Percentiles rank a stretch among this genome's conserved stretches.
phyloP scores from a whole-genome alignment of 2,329 filamentous ascomycete species.

The Cytospora mali region DNA sequence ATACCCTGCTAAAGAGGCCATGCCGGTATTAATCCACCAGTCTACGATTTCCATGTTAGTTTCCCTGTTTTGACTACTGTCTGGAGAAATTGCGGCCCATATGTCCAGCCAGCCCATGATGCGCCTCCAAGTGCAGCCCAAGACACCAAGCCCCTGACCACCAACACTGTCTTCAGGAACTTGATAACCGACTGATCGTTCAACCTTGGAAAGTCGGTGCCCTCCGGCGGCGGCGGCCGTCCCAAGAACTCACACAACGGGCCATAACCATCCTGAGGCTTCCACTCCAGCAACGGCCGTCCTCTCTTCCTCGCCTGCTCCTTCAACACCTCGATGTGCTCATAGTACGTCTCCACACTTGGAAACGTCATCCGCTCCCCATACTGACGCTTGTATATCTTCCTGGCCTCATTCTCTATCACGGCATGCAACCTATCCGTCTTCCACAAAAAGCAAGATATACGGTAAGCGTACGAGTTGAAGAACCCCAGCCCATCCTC shows the following conservation, averaged over 20 bases:
- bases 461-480: constrained; percentile 33
- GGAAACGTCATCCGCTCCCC: constrained; percentile 8
- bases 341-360: constrained; percentile 29
- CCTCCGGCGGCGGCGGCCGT: constrained; percentile 39
- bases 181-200: constrained; percentile 36
- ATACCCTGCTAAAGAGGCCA: not conserved
- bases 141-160: constrained; percentile 14
- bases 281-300: constrained; percentile 41
- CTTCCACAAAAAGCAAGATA: constrained; percentile 34
- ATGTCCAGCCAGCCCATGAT: constrained; percentile 3
- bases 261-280: constrained; percentile 44
- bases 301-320: constrained; percentile 37
- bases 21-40: not conserved
- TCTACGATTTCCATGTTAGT: not conserved
- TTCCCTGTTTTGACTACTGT: not conserved
- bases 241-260: constrained; percentile 45
- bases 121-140: constrained; percentile 5
- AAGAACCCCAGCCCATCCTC: constrained; percentile 36
- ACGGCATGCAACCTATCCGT: constrained; percentile 37
- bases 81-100: not conserved
- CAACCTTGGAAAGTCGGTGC: constrained; percentile 36
- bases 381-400: not conserved
- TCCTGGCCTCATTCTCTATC: constrained; percentile 28
- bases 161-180: constrained; percentile 11
- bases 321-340: constrained; percentile 34